A percentile compares a stretch with the other conserved stretches of the same genome.
These are phyloP conservation scores for Aureobasidium leucospermi DNA, from an alignment of 2,329 filamentous ascomycete genomes.

Conservation along the genomic window DNA sequence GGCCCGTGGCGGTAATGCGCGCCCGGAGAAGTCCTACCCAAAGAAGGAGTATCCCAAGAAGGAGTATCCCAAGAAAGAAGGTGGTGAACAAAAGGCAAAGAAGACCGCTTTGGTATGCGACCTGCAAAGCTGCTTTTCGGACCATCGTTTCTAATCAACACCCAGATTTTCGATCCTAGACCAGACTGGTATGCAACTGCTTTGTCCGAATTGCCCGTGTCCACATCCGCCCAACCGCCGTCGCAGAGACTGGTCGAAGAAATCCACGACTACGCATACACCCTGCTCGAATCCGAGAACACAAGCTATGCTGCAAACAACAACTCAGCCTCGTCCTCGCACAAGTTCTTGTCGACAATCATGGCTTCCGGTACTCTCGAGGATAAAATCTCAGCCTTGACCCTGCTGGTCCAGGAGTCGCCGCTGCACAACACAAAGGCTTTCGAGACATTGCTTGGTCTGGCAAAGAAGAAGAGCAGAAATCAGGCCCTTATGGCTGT, in stretches of 20 bases:
- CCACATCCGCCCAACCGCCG: constrained; percentile 39
- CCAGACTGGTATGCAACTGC: constrained; percentile 60
- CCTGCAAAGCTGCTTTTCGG: neutral
- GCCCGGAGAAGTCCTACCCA: constrained; percentile 21
- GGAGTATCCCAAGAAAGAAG: constrained; percentile 20
- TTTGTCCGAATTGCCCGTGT: constrained; percentile 45
- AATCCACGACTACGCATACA: constrained; percentile 62
- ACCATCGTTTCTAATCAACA: constrained; percentile 20
- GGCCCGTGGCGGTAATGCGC: constrained; percentile 15
- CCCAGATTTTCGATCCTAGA: constrained; percentile 52
- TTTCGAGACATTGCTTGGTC: constrained; percentile 70
- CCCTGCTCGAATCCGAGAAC: constrained; percentile 71
- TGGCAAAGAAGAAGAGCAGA: constrained; percentile 90
- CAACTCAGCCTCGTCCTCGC: constrained; percentile 72
- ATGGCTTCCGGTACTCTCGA: constrained; percentile 94
- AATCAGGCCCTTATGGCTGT: constrained; percentile 89
- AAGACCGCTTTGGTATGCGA: constrained; percentile 16
- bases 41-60: constrained; percentile 22
- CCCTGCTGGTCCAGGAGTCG: constrained; percentile 89
- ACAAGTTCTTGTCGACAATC: constrained; percentile 94
- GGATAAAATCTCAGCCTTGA: constrained; percentile 93
- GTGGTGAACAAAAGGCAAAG: constrained; percentile 21
- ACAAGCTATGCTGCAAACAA: constrained; percentile 64
- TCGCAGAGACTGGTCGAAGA: constrained; percentile 49
- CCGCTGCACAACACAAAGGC: constrained; percentile 87